Evolutionary conservation across 306 rosid species (phyloP), one percentile per base, ranked within the genome.

Genomic region (Betula pendula): DNA sequence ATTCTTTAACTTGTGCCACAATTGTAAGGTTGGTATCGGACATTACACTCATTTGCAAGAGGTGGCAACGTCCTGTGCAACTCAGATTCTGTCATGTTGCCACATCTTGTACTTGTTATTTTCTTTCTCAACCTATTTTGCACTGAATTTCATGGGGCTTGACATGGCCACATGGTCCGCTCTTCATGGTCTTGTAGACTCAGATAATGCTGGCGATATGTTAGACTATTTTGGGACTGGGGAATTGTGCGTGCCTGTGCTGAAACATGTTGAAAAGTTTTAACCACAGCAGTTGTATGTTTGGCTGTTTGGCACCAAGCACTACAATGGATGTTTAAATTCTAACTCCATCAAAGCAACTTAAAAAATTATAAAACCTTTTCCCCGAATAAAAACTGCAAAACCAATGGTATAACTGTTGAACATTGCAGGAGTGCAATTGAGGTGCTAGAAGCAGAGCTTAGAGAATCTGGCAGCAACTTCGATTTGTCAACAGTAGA

Each of bases 361-460:
- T 19, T 66, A 38, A 66, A n/a, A 38, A 35, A 25, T 8, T 5
- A 25, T 38, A 19, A 17, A 8, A 2, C 67, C 71, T 33, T 65
- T 48, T 53, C 73, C 38, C 10, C 7, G 31, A 51, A 40, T 50
- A 66, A 70, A 47, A 70, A 70, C 65, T 44, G 31, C 65, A 71
- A 68, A 40, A 62, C 16, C 71, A 22, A n/a, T 11, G 52, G 25
- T 72, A 55, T 44, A 65, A 69, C 14, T 7, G 42, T 44, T 44
- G 31, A 48, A 59, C 65, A 68, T 72, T 80, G 31, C 96, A 95
- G 99, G 88, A 88, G 92, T 65, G 97, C 96, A 48, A 85, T 90
- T 65, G 99, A 95, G 62, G 78, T 89, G 83, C 84, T 92, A 71
- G 97, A 95, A 82, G 88, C 79, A 13, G 99, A 90, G 76, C 72